Percentiles rank a stretch among this genome's conserved stretches.
Conservation (phyloP, 768 basidiomycete species). For the Amanita pallidorosea region DNA sequence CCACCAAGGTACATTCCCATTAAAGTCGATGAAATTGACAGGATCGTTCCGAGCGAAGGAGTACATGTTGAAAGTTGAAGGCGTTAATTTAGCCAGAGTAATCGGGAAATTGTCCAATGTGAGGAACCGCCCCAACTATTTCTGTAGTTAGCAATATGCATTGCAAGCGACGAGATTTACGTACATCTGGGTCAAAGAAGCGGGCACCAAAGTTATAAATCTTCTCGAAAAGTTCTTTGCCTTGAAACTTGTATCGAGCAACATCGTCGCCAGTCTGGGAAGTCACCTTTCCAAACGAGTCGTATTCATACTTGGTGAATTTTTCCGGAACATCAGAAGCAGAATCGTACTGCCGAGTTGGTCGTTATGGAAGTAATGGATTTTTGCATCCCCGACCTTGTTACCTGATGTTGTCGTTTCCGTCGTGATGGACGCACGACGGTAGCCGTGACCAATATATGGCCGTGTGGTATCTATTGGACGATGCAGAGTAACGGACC, state of each 20-base stretch:
- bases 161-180: not conserved
- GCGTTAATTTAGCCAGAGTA: not conserved
- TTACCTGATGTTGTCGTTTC: not conserved
- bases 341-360: not conserved
- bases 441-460: not conserved
- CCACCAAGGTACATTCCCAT: slow-evolving; percentile 10
- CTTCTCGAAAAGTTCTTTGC: not conserved
- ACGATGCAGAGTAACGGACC: not conserved
- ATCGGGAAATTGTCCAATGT: not conserved
- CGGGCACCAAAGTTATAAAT: not conserved
- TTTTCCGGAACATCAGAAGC: not conserved
- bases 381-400: too few species aligned
- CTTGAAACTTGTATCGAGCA: not conserved
- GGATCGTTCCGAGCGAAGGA: slow-evolving; percentile 9
- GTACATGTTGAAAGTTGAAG: slow-evolving; percentile 9
- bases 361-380: not conserved
- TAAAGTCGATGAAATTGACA: slow-evolving; percentile 9
- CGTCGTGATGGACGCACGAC: not conserved
- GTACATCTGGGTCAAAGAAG: not conserved
- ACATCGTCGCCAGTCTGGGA: not conserved
- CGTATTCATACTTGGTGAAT: not conserved
- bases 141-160: not conserved
- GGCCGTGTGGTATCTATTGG: not conserved
- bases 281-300: not conserved
- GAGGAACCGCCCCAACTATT: not conserved